Evolutionary conservation across 164 flowering plant species (phyloP), one percentile per base, ranked within the genome.

Genomic region (Umbilicus rupestris): DNA sequence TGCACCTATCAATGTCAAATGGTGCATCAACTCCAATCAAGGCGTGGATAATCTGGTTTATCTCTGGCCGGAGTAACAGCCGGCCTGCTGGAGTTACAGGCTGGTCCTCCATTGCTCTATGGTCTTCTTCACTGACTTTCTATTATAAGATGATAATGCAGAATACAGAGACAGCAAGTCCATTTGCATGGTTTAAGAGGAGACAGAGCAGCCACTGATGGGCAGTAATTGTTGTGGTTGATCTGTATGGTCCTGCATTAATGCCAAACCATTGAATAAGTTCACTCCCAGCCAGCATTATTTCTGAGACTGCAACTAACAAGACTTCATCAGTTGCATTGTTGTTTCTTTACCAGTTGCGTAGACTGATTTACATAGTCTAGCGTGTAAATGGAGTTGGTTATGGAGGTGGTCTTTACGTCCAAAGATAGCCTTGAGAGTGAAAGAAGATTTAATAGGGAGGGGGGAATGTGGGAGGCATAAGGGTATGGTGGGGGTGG

Each of bases 1-100:
- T 83, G 2, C 74, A 7, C 58, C 80, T 62, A 1, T 78, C 73
- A 0, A 77, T 47, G 60, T 86, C 78, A 45, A 81, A 62, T 0
- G 84, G 79, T 66, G 67, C 7, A 28, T 73, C 64, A 3, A 75
- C 1, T 0, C 82, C 85, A 5, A 82, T 22, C 3, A 57, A 79
- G 64, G 80, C 76, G 76, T 80, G 70, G 70, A 85, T 81, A 9
- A 85, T 67, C 20, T 75, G 80, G 41, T 82, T 71, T 68, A 73
- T 65, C 31, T 82, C 75, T n/a, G 79, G 82, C 52, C 62, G 79
- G 14, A 78, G 77, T 70, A 83, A 82, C 29, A 83, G 71, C 33
- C 87, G 71, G 45, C 90, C 86, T 0, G 81, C 81, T 17, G 87
- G 90, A 2, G 87, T 78, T 11, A 83, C 69, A 0, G 90, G 87